Evolutionary conservation across 345 rosid species (phyloP), one percentile per base, ranked within the genome.

Genomic region (Limnanthes douglasii): DNA sequence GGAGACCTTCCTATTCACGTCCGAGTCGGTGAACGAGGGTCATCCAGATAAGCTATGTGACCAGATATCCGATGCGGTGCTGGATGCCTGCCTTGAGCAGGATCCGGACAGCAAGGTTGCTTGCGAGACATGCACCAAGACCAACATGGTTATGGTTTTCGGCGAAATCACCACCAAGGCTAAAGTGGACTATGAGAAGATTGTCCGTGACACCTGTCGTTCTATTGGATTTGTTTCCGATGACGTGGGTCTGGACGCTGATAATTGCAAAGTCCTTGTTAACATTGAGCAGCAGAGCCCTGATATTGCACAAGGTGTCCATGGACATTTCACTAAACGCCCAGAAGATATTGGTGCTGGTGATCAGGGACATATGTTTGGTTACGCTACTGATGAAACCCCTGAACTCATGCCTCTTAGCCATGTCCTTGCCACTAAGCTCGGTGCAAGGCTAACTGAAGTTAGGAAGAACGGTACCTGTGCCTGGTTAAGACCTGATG

Each of bases 261-360:
- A 57, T 51, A 57, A 57, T 30, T 57, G 62, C 48, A 50, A 57
- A 20, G 62, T 57, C 36, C 47, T 50, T 27, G 62, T 57, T 29
- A 50, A 50, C 57, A 57, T 57, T 1, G 55, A 76, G 62, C 81
- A 76, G 58, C 86, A 76, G 63, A 72, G 81, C 49, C 86, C 86
- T 4, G 86, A 77, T 39, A 56, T 50, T 50, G 62, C 62, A 21
- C 62, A 57, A 35, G 62, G 62, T 26, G 62, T 57, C 34, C 62
- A 57, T 18, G 63, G 63, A 27, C 63, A 57, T 28, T 50, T 57
- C 53, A 57, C 63, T 17, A 57, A 57, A 11, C 44, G 63, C 0
- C 63, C 63, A 0, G 63, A 57, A 34, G 63, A 57, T 1, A 57
- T 57, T 29, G 63, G 63, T 39, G 63, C 63, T 15, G 63, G 57